Conservation (phyloP, 2,329 filamentous ascomycete genomes). For the Pseudocercospora cruenta region DNA sequence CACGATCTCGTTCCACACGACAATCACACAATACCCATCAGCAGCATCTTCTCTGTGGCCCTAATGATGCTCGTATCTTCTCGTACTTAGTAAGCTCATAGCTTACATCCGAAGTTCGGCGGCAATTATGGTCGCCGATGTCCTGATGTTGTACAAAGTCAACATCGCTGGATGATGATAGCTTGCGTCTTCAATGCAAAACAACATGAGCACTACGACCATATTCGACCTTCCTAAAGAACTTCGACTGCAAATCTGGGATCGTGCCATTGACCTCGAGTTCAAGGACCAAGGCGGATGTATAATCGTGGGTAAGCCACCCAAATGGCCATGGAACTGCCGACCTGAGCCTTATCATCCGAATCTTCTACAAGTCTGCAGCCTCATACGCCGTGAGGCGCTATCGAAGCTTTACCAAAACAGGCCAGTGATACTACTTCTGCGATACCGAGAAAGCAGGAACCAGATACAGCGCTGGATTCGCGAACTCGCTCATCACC, state of each 20-base stretch:
- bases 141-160: background rate
- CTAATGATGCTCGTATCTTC: background rate
- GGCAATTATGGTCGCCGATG: background rate
- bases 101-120: background rate
- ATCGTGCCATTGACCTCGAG: background rate
- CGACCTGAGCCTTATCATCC: conserved; percentile 24
- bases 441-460: conserved; percentile 24
- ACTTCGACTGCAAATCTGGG: conserved; percentile 1
- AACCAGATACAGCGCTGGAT: conserved; percentile 22
- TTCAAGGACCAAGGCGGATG: conserved; percentile 5
- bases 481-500: conserved; percentile 1
- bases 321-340: conserved; percentile 18
- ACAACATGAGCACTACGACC: background rate
- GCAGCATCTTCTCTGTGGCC: background rate
- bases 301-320: background rate
- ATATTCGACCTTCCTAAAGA: conserved; percentile 10
- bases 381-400: conserved; percentile 16
- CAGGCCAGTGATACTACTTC: conserved; percentile 16
- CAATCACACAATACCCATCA: background rate
- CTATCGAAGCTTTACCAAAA: conserved; percentile 18
- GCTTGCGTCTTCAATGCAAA: conserved; percentile 49
- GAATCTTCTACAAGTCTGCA: conserved; percentile 19
- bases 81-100: background rate
- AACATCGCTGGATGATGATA: background rate
- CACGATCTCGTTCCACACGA: background rate